A percentile compares a stretch with the other conserved stretches of the same genome.
Evolutionary conservation across 176 grass and related monocot genomes (phyloP).

Genomic region (Alloteropsis semialata): DNA sequence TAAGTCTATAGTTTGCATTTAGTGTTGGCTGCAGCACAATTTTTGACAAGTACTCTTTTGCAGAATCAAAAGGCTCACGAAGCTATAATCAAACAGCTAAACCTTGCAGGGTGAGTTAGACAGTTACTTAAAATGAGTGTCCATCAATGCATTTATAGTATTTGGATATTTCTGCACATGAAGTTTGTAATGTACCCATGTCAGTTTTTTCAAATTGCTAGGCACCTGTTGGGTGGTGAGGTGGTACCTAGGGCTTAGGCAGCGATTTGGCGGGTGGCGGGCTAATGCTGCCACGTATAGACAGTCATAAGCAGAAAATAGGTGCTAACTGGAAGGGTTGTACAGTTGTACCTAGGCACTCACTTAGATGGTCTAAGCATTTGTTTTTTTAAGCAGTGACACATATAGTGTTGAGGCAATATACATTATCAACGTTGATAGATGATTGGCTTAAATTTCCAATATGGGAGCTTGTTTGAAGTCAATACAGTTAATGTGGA

Average conservation of each 20-base stretch:
- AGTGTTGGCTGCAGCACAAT: not conserved
- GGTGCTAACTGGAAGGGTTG: not conserved
- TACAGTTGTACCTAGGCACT: not conserved
- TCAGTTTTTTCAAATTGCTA: not conserved
- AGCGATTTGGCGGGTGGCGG: no score
- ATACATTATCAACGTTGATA: conserved; percentile 1
- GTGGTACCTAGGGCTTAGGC: not conserved
- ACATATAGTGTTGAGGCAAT: conserved; percentile 5
- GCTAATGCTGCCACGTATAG: not conserved
- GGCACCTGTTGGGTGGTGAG: not conserved
- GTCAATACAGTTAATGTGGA: conserved; percentile 4
- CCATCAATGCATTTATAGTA: conserved; percentile 5
- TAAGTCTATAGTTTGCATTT: not conserved
- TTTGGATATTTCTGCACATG: not conserved
- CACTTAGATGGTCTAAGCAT: not conserved
- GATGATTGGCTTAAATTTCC: not conserved
- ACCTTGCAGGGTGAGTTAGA: conserved; percentile 65
- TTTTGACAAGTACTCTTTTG: conserved; percentile 33
- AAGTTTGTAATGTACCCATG: not conserved
- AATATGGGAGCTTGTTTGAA: not conserved
- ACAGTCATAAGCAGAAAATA: not conserved
- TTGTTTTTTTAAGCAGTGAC: not conserved
- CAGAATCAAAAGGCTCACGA: conserved; percentile 95
- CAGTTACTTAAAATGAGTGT: conserved; percentile 9
- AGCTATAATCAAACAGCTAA: conserved; percentile 90